These are phyloP conservation scores for Cadophora sp. DNA, from an alignment of 2,329 filamentous ascomycete genomes.

Conservation along the genomic window DNA sequence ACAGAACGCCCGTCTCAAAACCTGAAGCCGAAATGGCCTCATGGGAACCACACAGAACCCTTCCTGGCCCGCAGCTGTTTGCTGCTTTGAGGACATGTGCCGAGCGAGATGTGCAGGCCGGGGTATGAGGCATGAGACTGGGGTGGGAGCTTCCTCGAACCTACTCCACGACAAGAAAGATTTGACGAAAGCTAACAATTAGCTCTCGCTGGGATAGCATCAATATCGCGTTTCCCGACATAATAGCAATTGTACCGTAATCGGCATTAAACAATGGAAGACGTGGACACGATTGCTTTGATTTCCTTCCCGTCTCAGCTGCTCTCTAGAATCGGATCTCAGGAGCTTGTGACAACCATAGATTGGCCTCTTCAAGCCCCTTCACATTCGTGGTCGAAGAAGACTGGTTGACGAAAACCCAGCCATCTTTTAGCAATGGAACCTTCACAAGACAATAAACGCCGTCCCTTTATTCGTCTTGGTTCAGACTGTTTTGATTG, in stretches of 20 bases:
- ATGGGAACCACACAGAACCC: constrained; percentile 19
- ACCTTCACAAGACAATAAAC: constrained; percentile 29
- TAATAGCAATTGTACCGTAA: not conserved
- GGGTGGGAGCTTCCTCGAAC: constrained; percentile 10
- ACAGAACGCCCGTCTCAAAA: constrained; percentile 22
- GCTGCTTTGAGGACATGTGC: constrained; percentile 32
- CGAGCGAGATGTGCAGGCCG: constrained; percentile 33
- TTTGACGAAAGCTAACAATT: constrained; percentile 16
- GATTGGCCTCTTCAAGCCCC: constrained; percentile 22
- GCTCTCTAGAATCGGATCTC: constrained; percentile 16
- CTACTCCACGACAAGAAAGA: constrained; percentile 3
- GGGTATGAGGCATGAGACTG: constrained; percentile 26
- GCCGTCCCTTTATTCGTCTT: constrained; percentile 29
- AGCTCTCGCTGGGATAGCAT: not conserved
- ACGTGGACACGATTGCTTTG: constrained; percentile 29
- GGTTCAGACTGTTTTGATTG: constrained; percentile 23
- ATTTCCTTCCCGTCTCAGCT: constrained; percentile 29
- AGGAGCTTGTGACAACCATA: constrained; percentile 31
- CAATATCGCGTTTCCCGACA: constrained; percentile 5
- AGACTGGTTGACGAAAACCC: constrained; percentile 33
- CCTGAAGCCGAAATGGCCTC: constrained; percentile 24
- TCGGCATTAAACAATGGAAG: not conserved
- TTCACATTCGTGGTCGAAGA: constrained; percentile 37
- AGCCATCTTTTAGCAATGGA: constrained; percentile 26
- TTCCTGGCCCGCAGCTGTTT: constrained; percentile 28